These are phyloP conservation scores for Suillus discolor DNA, from an alignment of 768 basidiomycete genomes.

Conservation along the genomic window DNA sequence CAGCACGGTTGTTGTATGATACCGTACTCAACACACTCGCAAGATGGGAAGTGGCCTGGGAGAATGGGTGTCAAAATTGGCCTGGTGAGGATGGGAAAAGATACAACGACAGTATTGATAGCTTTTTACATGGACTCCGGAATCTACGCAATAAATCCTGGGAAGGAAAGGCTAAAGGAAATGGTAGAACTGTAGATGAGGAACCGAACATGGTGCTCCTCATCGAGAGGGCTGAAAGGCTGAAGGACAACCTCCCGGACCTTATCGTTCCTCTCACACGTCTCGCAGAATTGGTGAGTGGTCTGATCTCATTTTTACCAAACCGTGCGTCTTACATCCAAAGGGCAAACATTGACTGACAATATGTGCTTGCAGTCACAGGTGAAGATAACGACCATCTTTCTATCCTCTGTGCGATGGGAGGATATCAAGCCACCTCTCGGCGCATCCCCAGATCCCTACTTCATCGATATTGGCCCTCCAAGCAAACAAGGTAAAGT, in stretches of 20 bases:
- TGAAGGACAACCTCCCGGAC: slow-evolving; percentile 64
- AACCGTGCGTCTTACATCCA: background rate
- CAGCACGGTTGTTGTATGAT: slow-evolving; percentile 66
- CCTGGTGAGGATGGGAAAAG: slow-evolving; percentile 38
- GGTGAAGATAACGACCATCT: slow-evolving; percentile 59
- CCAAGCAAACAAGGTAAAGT: slow-evolving; percentile 58
- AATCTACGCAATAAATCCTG: slow-evolving; percentile 33
- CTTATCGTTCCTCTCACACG: slow-evolving; percentile 71
- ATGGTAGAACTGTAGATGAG: slow-evolving; percentile 34
- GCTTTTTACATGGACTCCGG: slow-evolving; percentile 67
- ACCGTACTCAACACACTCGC: slow-evolving; percentile 62
- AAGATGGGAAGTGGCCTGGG: slow-evolving; percentile 58
- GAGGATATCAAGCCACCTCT: slow-evolving; percentile 69
- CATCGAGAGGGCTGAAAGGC: slow-evolving; percentile 67
- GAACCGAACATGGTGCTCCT: slow-evolving; percentile 54
- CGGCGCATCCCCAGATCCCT: slow-evolving; percentile 75
- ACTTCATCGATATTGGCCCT: slow-evolving; percentile 57
- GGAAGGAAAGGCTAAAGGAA: slow-evolving; percentile 27
- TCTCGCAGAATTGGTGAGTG: slow-evolving; percentile 67
- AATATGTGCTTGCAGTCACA: slow-evolving; percentile 45
- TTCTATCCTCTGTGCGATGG: slow-evolving; percentile 70
- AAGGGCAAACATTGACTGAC: slow-evolving; percentile 6
- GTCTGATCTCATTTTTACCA: background rate
- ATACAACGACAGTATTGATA: slow-evolving; percentile 68
- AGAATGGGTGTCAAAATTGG: slow-evolving; percentile 65